Percentiles rank a stretch among this genome's conserved stretches.
These are phyloP conservation scores for Botrytis hyacinthi DNA, from an alignment of 2,329 filamentous ascomycete species.

Conservation along the genomic window DNA sequence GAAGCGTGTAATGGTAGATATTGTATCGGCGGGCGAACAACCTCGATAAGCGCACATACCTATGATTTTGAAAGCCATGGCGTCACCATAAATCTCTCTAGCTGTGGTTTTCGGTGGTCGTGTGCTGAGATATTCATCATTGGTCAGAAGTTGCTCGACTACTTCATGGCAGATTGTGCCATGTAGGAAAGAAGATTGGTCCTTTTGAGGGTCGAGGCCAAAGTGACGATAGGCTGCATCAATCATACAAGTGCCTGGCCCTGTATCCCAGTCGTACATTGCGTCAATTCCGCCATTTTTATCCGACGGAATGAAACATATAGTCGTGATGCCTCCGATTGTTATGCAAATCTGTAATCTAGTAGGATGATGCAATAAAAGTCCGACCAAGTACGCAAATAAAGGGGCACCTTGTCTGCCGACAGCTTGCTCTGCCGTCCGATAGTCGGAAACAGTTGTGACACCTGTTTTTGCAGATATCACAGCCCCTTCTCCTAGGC, in stretches of 20 bases:
- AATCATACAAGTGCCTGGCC: conserved; percentile 38
- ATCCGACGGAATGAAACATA: conserved; percentile 37
- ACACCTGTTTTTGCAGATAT: conserved; percentile 40
- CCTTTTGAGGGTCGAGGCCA: conserved; percentile 34
- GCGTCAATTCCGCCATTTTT: conserved; percentile 38
- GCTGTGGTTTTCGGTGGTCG: conserved; percentile 39
- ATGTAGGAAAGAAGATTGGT: conserved; percentile 30
- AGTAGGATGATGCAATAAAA: conserved; percentile 38
- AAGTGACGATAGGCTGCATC: conserved; percentile 37
- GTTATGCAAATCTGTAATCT: conserved; percentile 38
- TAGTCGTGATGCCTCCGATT: conserved; percentile 37
- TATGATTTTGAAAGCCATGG: conserved; percentile 35
- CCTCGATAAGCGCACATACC: conserved; percentile 33
- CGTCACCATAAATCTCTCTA: conserved; percentile 38
- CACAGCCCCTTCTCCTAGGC: conserved; percentile 38
- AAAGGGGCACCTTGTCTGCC: conserved; percentile 38
- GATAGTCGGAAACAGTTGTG: conserved; percentile 39
- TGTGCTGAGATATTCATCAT: conserved; percentile 33
- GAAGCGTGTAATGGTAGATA: conserved; percentile 38
- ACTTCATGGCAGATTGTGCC: conserved; percentile 37
- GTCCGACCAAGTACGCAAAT: conserved; percentile 37
- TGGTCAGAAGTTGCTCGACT: conserved; percentile 35
- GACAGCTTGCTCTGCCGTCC: conserved; percentile 39
- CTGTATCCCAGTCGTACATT: conserved; percentile 40
- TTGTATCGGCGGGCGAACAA: conserved; percentile 35